Percentiles rank a stretch among this genome's conserved stretches.
These are phyloP conservation scores for Celoporthe dispersa DNA, from an alignment of 2,329 filamentous ascomycete species.

Conservation along the genomic window DNA sequence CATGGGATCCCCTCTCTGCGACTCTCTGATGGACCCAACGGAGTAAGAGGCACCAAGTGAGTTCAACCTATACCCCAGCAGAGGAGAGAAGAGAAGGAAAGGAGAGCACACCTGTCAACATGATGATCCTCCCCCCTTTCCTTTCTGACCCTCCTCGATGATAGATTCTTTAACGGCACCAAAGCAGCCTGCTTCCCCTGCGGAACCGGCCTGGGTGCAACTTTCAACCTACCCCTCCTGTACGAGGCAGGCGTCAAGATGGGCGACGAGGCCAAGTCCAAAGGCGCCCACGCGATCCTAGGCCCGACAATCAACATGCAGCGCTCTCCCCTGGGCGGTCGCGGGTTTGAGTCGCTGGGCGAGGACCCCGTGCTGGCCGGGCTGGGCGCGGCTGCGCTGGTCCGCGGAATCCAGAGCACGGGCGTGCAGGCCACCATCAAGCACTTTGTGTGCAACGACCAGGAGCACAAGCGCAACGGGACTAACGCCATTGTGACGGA, in stretches of 20 bases:
- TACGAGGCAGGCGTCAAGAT: conserved; percentile 55
- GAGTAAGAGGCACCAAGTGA: conserved; percentile 64
- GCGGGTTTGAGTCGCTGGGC: conserved; percentile 63
- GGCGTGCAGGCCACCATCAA: conserved; percentile 62
- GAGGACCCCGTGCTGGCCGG: conserved; percentile 64
- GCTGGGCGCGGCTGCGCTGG: conserved; percentile 55
- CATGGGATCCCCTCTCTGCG: conserved; percentile 68
- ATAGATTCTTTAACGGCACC: conserved; percentile 64
- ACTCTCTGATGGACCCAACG: conserved; percentile 71
- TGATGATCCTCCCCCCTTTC: background rate
- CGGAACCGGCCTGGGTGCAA: conserved; percentile 60
- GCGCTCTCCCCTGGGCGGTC: conserved; percentile 61
- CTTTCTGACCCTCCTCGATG: background rate
- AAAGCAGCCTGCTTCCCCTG: conserved; percentile 65
- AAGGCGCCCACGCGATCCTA: conserved; percentile 62
- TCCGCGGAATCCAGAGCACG: conserved; percentile 59
- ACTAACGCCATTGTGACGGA: conserved; percentile 60
- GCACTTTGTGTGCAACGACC: conserved; percentile 66
- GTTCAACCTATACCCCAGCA: background rate
- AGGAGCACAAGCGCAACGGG: conserved; percentile 61
- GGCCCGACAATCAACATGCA: conserved; percentile 69
- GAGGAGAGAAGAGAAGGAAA: background rate
- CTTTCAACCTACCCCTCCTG: conserved; percentile 59
- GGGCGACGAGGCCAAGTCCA: conserved; percentile 57
- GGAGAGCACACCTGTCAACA: background rate